Evolutionary conservation across 257 asterid species (phyloP), one percentile per base, ranked within the genome.

Genomic region (Salvia rosmarinus): DNA sequence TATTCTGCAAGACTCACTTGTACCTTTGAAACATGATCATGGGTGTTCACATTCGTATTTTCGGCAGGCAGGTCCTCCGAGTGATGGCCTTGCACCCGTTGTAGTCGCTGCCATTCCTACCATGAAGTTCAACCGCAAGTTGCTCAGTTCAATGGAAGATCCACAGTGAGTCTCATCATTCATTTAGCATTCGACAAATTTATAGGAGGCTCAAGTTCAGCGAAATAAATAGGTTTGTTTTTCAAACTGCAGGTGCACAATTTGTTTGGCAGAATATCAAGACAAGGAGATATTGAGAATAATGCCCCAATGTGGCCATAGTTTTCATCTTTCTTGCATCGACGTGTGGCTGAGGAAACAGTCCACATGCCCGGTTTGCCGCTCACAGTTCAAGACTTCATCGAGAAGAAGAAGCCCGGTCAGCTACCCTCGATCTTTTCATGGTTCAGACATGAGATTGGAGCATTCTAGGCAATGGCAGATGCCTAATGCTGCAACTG

Each of bases 291-390:
- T 86, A 17, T 44, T 90, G 75, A 84, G 97, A 83, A 82, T 89
- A 9, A 90, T 93, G 96, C 97, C 98, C 0, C 83, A 80, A 50
- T 93, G 98, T 63, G 96, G 97, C 64, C 98, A 90, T 17, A 88
- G 87, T 72, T 88, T 90, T 72, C 97, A 89, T 75, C 84, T 89
- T 8, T 78, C 89, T 17, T 93, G 96, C 89, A 93, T 93, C 3
- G 97, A 93, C 67, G 67, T 79, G 39, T 93, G 98, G 98, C 91
- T 90, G 9, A 77, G 88, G 73, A 90, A 88, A 78, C 97, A 89
- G 56, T 80, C 94, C 1, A 89, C 98, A 13, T 90, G 98, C 74
- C 98, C 98, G 16, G 95, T 93, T 0, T 93, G 96, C 75, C 95
- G 96, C 91, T 92, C 67, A 80, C 93, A 1, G 77, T 92, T 40